Evolutionary conservation across 805 yeast genomes (phyloP), one percentile per base, ranked within the genome.

Genomic region (Ascoidea rubescens): DNA sequence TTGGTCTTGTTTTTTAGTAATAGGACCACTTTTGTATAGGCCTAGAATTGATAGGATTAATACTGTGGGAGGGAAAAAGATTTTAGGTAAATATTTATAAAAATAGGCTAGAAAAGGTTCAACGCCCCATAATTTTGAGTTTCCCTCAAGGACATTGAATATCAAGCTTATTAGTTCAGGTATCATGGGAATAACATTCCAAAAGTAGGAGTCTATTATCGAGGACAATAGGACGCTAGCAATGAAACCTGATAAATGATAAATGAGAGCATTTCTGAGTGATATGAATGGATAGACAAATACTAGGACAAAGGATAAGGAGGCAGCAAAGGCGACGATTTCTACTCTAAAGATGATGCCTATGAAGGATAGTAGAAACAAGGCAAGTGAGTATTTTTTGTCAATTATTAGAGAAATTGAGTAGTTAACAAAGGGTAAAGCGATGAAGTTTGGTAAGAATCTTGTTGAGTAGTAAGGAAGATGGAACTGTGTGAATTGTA

Each of bases 381-480:
- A 64, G 1, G 79, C 77, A 31, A 59, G 54, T 0, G 76, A 71
- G 55, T 69, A 68, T 49, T 75, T 70, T 8, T 82, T 87, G 17
- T 58, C 56, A 14, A 87, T 57, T 14, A 80, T 58, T 59, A 70
- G 71, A 4, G 79, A 70, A 47, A 84, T 57, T 0, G 84, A 84
- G 48, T 67, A 59, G 52, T 77, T 76, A 4, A 83, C 82, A 44
- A 87, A 60, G 3, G 97, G 96, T 51, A 91, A 68, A 2, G 85
- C 89, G 53, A 90, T 68, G 58, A 84, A 84, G 65, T 91, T 91
- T n/a, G 97, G 96, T 53, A 91, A 70, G 0, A 95, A 79, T 58
- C 97, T 73, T 2, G 96, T 74, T n/a, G 86, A 72, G 63, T 91
- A 91, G 68, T 71, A 91, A 54, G 83, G 67, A 17, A 87, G 55